phyloP scores from a whole-genome alignment of 1,284 basidiomycete genomes.

The Ganoderma multipileum region DNA sequence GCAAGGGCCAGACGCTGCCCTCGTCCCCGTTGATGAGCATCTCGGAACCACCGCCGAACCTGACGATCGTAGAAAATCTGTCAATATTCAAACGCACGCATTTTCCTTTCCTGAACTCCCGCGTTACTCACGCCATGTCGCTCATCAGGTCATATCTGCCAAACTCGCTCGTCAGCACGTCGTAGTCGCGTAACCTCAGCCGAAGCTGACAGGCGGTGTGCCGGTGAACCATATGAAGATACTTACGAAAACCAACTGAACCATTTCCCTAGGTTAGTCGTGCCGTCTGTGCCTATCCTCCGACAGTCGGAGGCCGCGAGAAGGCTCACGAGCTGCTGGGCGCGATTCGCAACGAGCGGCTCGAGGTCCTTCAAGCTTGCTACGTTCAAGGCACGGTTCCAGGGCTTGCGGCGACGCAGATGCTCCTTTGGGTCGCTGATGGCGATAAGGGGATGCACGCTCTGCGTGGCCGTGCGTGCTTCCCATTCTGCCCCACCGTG shows the following conservation, averaged over 20 bases:
- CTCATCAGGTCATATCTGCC: slow-evolving; percentile 39
- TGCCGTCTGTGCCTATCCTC: not conserved
- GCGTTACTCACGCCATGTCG: slow-evolving; percentile 39
- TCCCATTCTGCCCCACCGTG: slow-evolving; percentile 25
- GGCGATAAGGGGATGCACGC: slow-evolving; percentile 30
- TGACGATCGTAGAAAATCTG: slow-evolving; percentile 11
- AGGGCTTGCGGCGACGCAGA: slow-evolving; percentile 35
- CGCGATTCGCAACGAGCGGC: slow-evolving; percentile 32
- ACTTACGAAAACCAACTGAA: slow-evolving; percentile 39
- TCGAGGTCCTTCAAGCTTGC: slow-evolving; percentile 37
- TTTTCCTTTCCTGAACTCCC: not conserved
- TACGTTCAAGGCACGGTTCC: slow-evolving; percentile 38
- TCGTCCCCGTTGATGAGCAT: slow-evolving; percentile 38
- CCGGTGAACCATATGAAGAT: not conserved
- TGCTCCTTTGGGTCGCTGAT: slow-evolving; percentile 34
- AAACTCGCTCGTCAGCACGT: slow-evolving; percentile 20
- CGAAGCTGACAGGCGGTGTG: not conserved
- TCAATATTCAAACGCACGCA: not conserved
- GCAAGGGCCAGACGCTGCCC: slow-evolving; percentile 31
- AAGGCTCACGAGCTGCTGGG: slow-evolving; percentile 34
- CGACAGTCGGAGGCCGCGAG: slow-evolving; percentile 26
- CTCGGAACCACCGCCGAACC: slow-evolving; percentile 38
- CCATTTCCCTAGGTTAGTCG: slow-evolving; percentile 33
- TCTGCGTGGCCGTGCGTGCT: slow-evolving; percentile 28
- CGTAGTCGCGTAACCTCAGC: slow-evolving; percentile 9